A percentile compares a stretch with the other conserved stretches of the same genome.
phyloP scores from a whole-genome alignment of 768 basidiomycete species.

The Suillus clintonianus region DNA sequence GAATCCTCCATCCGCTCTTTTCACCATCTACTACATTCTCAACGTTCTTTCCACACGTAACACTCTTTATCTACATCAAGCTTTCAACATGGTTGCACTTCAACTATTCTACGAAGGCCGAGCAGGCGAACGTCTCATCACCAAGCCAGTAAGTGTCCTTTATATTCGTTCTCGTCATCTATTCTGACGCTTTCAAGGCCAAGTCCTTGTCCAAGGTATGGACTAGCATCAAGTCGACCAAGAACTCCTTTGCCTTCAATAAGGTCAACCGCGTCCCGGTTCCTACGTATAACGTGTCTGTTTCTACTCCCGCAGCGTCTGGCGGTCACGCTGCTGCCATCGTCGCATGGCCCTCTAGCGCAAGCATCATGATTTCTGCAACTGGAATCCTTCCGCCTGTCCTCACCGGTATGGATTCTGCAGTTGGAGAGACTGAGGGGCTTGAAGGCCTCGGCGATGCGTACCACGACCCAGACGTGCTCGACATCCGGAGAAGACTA shows the following conservation, averaged over 20 bases:
- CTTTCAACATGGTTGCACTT: not conserved
- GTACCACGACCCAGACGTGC: conserved; percentile 8
- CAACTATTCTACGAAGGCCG: not conserved
- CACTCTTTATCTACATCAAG: not conserved
- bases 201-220: not conserved
- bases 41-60: not conserved
- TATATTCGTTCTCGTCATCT: not conserved
- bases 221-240: not conserved
- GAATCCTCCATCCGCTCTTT: not conserved
- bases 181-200: not conserved
- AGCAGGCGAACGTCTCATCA: not conserved
- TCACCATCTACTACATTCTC: not conserved
- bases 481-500: conserved; percentile 6
- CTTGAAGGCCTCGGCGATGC: not conserved
- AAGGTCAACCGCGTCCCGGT: not conserved
- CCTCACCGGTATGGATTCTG: not conserved
- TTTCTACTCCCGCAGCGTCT: not conserved
- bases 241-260: not conserved
- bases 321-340: not conserved
- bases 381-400: conserved; percentile 5
- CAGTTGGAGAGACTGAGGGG: not conserved
- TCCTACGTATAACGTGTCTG: not conserved
- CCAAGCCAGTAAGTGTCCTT: not conserved
- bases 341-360: conserved; percentile 1
- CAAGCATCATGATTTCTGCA: conserved; percentile 4